Base-by-base conservation (phyloP, 805 yeast species). In the Tetrapisispora arboricola region DNA sequence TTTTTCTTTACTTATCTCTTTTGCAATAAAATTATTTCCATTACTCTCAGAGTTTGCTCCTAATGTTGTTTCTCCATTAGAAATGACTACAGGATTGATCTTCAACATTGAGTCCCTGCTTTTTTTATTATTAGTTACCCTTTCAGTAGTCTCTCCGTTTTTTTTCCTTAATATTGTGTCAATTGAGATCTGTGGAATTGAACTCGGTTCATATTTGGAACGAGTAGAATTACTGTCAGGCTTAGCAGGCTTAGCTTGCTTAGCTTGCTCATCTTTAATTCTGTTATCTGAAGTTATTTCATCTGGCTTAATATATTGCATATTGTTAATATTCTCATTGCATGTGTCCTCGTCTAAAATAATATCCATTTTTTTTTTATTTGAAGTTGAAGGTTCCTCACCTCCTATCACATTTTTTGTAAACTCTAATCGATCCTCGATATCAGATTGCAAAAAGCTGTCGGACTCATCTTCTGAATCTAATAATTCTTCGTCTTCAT, bases 1-100 rank as follows among this genome's bases (percentile, higher is more conserved):
- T 56, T 78, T 78, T 32, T 65, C 65, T n/a, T 58, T 61, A 36
- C 64, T 67, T n/a, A 75, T 53, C 32, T 65, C 63, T 42, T 51
- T 39, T 13, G 55, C 40, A 24, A 52, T 60, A 22, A 58, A 35
- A 17, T 32, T n/a, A 30, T 55, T 21, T 15, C 9, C 31, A n/a
- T 28, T n/a, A n/a, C n/a, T n/a, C n/a, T n/a, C n/a, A n/a, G n/a
- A n/a, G n/a, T n/a, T n/a, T n/a, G n/a, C n/a, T n/a, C n/a, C n/a
- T n/a, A n/a, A n/a, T n/a, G n/a, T n/a, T n/a, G n/a, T 4, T 4
- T 28, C 19, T 9, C 29, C 36, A 13, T 17, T 27, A 13, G 38
- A 39, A 13, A 43, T 26, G 11, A 33, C 44, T 15, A 45, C 49
- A 8, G 55, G 54, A 6, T 47, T 42, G 2, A 50, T 45, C 21